Evolutionary conservation across 257 asterid genomes (phyloP).

Genomic region (Salvia miltiorrhiza): DNA sequence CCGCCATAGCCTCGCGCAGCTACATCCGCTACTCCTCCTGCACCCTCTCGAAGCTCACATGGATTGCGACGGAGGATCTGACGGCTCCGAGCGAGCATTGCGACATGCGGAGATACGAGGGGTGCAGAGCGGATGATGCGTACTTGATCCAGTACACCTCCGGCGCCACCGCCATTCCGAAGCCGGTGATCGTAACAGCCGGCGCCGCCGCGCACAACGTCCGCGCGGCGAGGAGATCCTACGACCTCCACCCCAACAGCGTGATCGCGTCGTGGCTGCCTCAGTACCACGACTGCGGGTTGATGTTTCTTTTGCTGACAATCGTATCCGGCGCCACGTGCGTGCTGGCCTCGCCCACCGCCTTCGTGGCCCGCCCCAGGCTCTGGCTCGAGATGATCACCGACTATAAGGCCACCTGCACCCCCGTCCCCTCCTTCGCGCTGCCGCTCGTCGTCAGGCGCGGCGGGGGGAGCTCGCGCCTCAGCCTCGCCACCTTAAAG

Average conservation of each 20-base stretch:
- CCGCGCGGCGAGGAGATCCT: slow-evolving; percentile 63
- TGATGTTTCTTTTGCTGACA: slow-evolving; percentile 61
- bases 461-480: slow-evolving; percentile 30
- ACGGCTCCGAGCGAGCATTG: not conserved
- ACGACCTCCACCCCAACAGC: slow-evolving; percentile 59
- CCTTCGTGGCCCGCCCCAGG: slow-evolving; percentile 64
- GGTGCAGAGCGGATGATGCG: slow-evolving; percentile 53
- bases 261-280: slow-evolving; percentile 81
- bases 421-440: slow-evolving; percentile 77
- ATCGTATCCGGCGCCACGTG: slow-evolving; percentile 70
- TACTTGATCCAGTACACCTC: slow-evolving; percentile 85
- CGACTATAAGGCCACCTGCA: slow-evolving; percentile 54
- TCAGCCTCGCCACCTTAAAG: slow-evolving; percentile 45
- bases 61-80: slow-evolving; percentile 54
- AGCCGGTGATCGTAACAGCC: slow-evolving; percentile 72
- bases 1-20: slow-evolving; percentile 45
- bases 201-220: slow-evolving; percentile 93
- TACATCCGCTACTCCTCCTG: slow-evolving; percentile 40
- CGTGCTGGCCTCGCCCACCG: slow-evolving; percentile 57
- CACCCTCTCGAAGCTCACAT: slow-evolving; percentile 29
- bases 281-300: slow-evolving; percentile 84
- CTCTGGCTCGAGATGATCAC: slow-evolving; percentile 73
- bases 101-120: slow-evolving; percentile 28
- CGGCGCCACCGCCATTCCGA: slow-evolving; percentile 74
- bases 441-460: slow-evolving; percentile 64